phyloP scores from a whole-genome alignment of 73 alveolate genomes.

The Tetrahymena thermophila region DNA sequence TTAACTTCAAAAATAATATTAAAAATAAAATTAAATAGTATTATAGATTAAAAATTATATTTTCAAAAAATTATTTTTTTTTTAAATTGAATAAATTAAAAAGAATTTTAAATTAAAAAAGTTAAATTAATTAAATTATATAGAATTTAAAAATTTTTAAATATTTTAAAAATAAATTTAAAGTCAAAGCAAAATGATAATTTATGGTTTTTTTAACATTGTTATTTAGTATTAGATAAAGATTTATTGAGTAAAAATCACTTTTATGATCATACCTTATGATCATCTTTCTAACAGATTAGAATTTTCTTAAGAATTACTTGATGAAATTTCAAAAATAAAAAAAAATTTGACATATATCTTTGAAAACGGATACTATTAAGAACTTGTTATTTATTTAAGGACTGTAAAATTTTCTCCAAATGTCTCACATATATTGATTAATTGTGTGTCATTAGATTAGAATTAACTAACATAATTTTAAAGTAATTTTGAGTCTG shows the following conservation, averaged over 20 bases:
- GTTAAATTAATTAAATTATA: no score
- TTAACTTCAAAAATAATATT: no score
- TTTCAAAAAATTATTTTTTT: no score
- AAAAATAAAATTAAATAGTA: no score
- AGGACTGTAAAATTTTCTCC: neutral
- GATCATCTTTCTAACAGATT: neutral
- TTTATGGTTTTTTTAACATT: neutral
- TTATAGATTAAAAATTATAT: neutral
- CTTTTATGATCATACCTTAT: neutral
- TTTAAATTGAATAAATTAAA: no score
- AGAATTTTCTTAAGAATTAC: neutral
- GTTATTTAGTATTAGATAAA: neutral
- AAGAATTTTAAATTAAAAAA: no score
- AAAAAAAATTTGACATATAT: neutral
- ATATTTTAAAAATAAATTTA: neutral
- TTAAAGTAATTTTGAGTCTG: neutral
- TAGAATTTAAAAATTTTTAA: neutral
- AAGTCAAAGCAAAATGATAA: neutral
- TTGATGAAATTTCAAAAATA: neutral
- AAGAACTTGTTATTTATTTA: neutral
- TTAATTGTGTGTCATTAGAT: neutral
- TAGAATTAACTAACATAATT: neutral
- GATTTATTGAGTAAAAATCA: neutral
- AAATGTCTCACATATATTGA: neutral
- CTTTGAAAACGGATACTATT: neutral